phyloP scores from a whole-genome alignment of 495 filamentous ascomycete species.

The Clohesyomyces aquaticus region DNA sequence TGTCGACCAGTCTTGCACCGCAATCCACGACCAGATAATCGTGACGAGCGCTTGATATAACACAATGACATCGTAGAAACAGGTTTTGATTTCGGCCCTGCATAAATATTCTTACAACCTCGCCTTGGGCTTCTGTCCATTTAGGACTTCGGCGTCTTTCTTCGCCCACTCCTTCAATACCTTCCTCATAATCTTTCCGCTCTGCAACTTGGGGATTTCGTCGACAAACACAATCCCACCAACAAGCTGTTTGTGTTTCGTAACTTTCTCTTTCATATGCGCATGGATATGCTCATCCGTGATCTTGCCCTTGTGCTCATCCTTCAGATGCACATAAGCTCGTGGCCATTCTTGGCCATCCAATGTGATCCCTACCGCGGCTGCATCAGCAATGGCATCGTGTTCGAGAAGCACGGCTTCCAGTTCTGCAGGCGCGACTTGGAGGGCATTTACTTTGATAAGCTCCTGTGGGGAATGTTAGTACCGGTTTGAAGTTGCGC shows the following conservation, averaged over 20 bases:
- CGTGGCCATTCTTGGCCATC: slow-evolving; percentile 45
- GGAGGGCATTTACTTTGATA: slow-evolving; percentile 51
- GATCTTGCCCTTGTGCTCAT: slow-evolving; percentile 41
- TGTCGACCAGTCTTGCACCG: no score
- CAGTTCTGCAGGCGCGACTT: slow-evolving; percentile 54
- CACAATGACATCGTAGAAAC: no score
- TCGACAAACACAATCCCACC: slow-evolving; percentile 47
- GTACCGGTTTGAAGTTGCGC: not conserved
- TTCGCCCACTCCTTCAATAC: slow-evolving; percentile 47
- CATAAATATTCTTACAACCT: slow-evolving; percentile 38
- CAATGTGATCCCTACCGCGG: slow-evolving; percentile 44
- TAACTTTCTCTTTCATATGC: slow-evolving; percentile 45
- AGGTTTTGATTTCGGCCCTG: no score
- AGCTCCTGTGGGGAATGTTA: slow-evolving; percentile 44
- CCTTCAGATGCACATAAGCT: slow-evolving; percentile 45
- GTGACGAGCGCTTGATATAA: no score
- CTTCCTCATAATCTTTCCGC: slow-evolving; percentile 47
- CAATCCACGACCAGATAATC: no score
- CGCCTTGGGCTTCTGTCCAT: slow-evolving; percentile 28
- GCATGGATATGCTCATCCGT: slow-evolving; percentile 40
- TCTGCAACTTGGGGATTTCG: slow-evolving; percentile 45
- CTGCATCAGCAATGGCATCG: slow-evolving; percentile 50
- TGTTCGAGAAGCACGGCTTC: slow-evolving; percentile 50
- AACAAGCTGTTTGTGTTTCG: slow-evolving; percentile 47
- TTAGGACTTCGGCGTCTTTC: slow-evolving; percentile 39